phyloP scores from a whole-genome alignment of 768 basidiomycete species.

The Amanita rimosa region DNA sequence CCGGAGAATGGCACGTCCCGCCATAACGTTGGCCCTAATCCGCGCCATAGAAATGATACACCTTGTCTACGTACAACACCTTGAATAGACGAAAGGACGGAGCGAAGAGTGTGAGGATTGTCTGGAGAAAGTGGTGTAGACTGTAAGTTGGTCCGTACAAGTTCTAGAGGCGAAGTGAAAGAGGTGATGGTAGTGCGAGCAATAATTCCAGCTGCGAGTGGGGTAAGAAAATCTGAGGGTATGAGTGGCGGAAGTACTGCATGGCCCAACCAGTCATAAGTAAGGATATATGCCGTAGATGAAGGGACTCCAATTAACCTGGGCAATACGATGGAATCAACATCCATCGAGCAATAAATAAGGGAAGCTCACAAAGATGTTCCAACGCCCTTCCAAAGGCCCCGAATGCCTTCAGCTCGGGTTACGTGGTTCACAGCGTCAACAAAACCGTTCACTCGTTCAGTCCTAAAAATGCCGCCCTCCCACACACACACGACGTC shows the following conservation, averaged over 20 bases:
- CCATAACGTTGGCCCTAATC: slow-evolving; percentile 88
- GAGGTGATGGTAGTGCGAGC: slow-evolving; percentile 76
- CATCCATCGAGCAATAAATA: neutral
- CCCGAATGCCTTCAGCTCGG: slow-evolving; percentile 70
- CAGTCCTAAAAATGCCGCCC: slow-evolving; percentile 53
- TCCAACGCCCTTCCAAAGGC: slow-evolving; percentile 93
- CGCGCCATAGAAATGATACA: slow-evolving; percentile 71
- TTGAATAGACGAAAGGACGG: slow-evolving; percentile 56
- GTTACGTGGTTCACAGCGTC: slow-evolving; percentile 77
- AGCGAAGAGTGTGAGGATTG: slow-evolving; percentile 67
- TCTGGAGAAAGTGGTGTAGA: slow-evolving; percentile 65
- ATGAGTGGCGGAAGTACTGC: slow-evolving; percentile 50
- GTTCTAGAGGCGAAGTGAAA: slow-evolving; percentile 78
- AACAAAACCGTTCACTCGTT: slow-evolving; percentile 75
- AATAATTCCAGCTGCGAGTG: slow-evolving; percentile 72
- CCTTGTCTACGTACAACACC: slow-evolving; percentile 54
- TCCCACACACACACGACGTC: slow-evolving; percentile 79
- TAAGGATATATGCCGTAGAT: slow-evolving; percentile 88
- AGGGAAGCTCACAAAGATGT: slow-evolving; percentile 63
- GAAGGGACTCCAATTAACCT: slow-evolving; percentile 90
- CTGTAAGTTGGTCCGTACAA: slow-evolving; percentile 89
- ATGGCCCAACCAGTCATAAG: slow-evolving; percentile 80
- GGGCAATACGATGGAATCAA: slow-evolving; percentile 9
- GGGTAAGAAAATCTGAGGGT: slow-evolving; percentile 40
- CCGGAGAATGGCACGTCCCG: slow-evolving; percentile 97